Conservation (phyloP, 176 grass and related monocot genomes). For the Carex cristatella region DNA sequence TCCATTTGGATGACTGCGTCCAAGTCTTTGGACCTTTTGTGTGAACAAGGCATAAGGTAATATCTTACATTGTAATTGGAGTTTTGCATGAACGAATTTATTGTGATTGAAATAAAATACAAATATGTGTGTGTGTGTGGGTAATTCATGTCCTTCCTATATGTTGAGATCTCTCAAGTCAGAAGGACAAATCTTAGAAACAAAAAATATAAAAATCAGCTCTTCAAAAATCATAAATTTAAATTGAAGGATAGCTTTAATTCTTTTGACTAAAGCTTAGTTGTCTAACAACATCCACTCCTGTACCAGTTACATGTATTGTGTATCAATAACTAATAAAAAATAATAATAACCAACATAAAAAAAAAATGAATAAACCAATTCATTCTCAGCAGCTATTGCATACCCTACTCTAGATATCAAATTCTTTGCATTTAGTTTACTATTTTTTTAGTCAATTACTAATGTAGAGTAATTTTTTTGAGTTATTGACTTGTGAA, state of each 20-base stretch:
- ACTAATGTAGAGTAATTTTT: neutral
- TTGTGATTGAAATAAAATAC: too few relatives aligned
- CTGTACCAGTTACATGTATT: neutral
- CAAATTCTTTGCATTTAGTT: conserved; percentile 1
- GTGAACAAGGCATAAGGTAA: neutral
- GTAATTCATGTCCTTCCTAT: neutral
- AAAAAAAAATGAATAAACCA: neutral
- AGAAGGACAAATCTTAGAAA: neutral
- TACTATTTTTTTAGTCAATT: neutral
- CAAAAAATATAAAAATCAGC: neutral
- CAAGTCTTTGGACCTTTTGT: neutral
- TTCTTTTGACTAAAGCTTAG: neutral
- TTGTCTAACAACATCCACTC: neutral
- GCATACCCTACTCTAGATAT: neutral
- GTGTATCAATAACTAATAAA: neutral
- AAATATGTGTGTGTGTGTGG: too few relatives aligned
- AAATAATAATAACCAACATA: neutral
- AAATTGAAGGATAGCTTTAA: neutral
- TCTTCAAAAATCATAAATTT: neutral
- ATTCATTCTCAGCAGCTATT: neutral
- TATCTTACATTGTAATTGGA: too few relatives aligned
- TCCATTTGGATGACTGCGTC: neutral
- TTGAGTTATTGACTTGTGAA: neutral
- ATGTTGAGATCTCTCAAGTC: neutral
- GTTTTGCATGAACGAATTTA: too few relatives aligned